Evolutionary conservation across 2,329 filamentous ascomycete genomes (phyloP), one percentile per base, ranked within the genome.

Genomic region (Aspergillus ruber): DNA sequence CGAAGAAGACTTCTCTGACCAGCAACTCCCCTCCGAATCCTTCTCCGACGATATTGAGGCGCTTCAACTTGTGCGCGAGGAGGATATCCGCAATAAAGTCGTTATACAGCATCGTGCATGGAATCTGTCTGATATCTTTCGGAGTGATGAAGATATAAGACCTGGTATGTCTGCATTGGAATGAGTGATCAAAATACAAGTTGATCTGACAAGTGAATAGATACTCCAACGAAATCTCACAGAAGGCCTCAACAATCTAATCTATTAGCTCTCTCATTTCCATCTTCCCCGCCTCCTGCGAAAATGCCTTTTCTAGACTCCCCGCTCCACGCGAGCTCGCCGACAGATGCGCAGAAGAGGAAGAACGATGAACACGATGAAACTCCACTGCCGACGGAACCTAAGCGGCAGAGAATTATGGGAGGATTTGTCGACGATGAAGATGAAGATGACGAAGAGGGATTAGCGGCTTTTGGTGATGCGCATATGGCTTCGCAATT

Each of bases 51-150:
- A 72, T 20, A 42, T 71, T 43, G 68, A 72, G 51, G 69, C 66
- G 43, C 58, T 72, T 18, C 49, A 71, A 33, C 46, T 61, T 5
- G 54, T 64, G 43, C 63, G 60, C 12, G 47, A 54, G 33, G 67
- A 71, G 43, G 60, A 65, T 23, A 61, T 56, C 15, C 65, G 59
- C 38, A 67, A 67, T 44, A 61, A 64, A 51, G 56, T 71, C 13
- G 67, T 71, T 32, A 71, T 72, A n/a, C 68, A 70, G 51, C 67
- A 71, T 45, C 64, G 69, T 5, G 59, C 68, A 32, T 72, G 69
- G 69, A 64, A 68, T 47, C 43, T 72, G 17, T 67, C 66, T 4
- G 68, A 72, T 56, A 62, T 69, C 5, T 72, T 72, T 52, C 61
- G 65, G 21, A 72, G 69, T 50, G 69, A 72, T 56, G 69, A 71